phyloP scores from a whole-genome alignment of 2,329 filamentous ascomycete species.

The Calonectria honghensis region DNA sequence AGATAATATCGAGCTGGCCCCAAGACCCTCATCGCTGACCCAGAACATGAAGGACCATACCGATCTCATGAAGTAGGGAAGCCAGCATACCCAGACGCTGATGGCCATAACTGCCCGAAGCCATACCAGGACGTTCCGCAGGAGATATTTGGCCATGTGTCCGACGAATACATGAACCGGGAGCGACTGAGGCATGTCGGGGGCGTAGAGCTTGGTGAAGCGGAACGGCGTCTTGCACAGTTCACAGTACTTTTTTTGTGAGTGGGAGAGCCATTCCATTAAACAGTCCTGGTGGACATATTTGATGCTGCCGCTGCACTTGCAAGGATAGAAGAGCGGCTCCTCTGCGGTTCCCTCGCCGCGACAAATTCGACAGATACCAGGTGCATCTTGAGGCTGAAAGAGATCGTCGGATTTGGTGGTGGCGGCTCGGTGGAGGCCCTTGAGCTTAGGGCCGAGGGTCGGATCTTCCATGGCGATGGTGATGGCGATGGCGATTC shows the following conservation, averaged over 20 bases:
- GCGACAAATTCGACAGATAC: constrained; percentile 98
- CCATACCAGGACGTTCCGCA: constrained; percentile 85
- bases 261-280: constrained; percentile 99
- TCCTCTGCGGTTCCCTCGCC: constrained; percentile 89
- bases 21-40: constrained; percentile 86
- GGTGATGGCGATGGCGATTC: constrained; percentile 45
- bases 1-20: constrained; percentile 57
- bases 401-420: constrained; percentile 53
- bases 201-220: constrained; percentile 98
- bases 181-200: constrained; percentile 91
- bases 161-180: constrained; percentile 87
- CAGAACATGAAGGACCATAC: constrained; percentile 97
- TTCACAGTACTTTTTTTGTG: constrained; percentile 99
- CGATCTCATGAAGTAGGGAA: constrained; percentile 93
- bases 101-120: constrained; percentile 85
- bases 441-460: constrained; percentile 49
- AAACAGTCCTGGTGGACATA: constrained; percentile 98
- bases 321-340: constrained; percentile 97
- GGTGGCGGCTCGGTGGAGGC: constrained; percentile 51
- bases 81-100: constrained; percentile 90
- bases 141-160: constrained; percentile 83
- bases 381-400: constrained; percentile 66
- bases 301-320: constrained; percentile 99
- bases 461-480: constrained; percentile 54
- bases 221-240: constrained; percentile 98